Base-by-base conservation (phyloP, 768 basidiomycete species). In the Tylopilus cervinicoccineus region DNA sequence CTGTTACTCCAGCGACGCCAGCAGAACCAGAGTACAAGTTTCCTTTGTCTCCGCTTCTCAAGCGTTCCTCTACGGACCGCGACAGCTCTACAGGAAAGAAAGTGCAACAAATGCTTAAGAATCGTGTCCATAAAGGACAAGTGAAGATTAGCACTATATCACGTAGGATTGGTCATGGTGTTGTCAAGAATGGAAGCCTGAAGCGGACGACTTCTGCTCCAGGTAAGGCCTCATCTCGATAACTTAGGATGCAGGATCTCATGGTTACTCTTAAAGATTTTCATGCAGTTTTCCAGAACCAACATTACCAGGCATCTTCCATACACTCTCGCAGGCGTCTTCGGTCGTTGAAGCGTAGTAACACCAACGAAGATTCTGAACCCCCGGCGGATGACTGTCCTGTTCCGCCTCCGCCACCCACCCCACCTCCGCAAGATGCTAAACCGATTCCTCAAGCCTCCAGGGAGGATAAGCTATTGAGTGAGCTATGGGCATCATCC, bases 401-500 rank as follows among this genome's bases (percentile, higher is more conserved):
- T 13, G 70, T 72, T 5, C 63, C 69, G 12, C 62, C 70, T 0
- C 68, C 61, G 4, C 56, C 66, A 10, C 62, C 58, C 3, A 51
- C 56, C 6, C 73, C 81, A 2, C 71, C 74, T 4, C 4, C 54
- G 60, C 32, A 60, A 63, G 45, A 67, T 68, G 24, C 57, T 62
- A 48, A 63, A 56, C 47, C 68, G 45, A 57, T 68, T 29, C 66
- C 49, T 56, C 67, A 45, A 4, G 74, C 73, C 17, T 73, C 76
- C 20, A 84, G 83, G 53, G 80, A 82, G 46, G 79, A 80, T 33
- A 72, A 82, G 22, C 68, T 96, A 24, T 70, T 96, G 50, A 88
- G 86, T 49, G 83, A 92, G 56, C 70, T 97, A 7, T 99, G 96
- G 96, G 69, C 96, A 6, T 90, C 92, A 78, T 88, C 86, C 7